These are phyloP conservation scores for Ceratonia siliqua DNA, from an alignment of 306 rosid genomes.

Conservation along the genomic window DNA sequence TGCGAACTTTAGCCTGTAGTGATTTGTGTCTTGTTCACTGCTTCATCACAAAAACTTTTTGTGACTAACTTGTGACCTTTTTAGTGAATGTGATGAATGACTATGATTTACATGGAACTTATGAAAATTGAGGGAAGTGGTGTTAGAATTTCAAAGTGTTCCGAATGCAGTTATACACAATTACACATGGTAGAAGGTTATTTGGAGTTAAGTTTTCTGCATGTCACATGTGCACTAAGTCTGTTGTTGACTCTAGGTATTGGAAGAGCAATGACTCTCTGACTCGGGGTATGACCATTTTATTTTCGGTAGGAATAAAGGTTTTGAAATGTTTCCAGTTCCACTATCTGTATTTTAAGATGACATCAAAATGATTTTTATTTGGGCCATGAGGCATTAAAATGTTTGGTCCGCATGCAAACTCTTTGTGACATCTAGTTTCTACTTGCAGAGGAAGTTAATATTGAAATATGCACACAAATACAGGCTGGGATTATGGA, in stretches of 20 bases:
- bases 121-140: constrained; percentile 1
- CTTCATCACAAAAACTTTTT: background rate
- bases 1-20: background rate
- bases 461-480: constrained; percentile 77
- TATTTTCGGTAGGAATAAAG: background rate
- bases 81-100: background rate
- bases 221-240: background rate
- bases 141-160: background rate
- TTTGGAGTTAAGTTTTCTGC: background rate
- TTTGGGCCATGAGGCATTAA: background rate
- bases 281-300: background rate
- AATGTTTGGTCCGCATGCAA: background rate
- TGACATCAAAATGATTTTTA: background rate
- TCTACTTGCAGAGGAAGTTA: constrained; percentile 78
- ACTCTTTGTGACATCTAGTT: constrained; percentile 31
- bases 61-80: constrained; percentile 1
- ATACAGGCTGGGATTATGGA: constrained; percentile 88
- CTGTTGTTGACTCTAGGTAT: background rate
- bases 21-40: background rate
- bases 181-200: background rate
- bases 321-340: constrained; percentile 18
- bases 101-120: background rate
- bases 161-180: background rate
- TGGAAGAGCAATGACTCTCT: background rate
- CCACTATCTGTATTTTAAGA: constrained; percentile 1